phyloP scores from a whole-genome alignment of 768 basidiomycete species.

The Serendipita sp. region DNA sequence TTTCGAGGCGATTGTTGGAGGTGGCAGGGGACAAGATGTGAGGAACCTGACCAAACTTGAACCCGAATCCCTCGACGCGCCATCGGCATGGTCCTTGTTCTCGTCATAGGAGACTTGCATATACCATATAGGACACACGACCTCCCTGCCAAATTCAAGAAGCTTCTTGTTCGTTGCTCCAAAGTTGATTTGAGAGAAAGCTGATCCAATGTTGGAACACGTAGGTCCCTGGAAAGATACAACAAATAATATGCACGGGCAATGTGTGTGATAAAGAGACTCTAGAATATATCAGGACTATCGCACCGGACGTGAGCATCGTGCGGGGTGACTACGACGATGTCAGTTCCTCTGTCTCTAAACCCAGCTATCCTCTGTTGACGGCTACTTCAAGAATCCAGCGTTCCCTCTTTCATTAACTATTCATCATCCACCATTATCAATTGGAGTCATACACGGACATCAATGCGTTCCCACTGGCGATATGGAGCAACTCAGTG shows the following conservation, averaged over 20 bases:
- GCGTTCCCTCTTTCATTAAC: constrained; percentile 67
- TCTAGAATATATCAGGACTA: constrained; percentile 85
- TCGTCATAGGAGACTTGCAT: constrained; percentile 93
- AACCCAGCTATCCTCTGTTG: neutral
- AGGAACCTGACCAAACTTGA: neutral
- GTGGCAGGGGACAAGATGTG: neutral
- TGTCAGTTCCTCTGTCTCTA: constrained; percentile 27
- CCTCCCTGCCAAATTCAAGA: constrained; percentile 91
- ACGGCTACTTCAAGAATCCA: constrained; percentile 29
- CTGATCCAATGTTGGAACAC: neutral
- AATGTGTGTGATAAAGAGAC: constrained; percentile 97
- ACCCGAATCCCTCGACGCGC: constrained; percentile 2
- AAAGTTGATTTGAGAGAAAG: neutral
- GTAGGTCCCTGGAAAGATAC: constrained; percentile 81
- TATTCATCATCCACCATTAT: constrained; percentile 64
- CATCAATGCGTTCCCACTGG: constrained; percentile 88
- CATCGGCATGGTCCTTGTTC: constrained; percentile 70
- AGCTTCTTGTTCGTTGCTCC: constrained; percentile 44
- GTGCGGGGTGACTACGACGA: constrained; percentile 95
- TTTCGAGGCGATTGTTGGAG: too few relatives aligned
- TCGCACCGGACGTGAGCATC: constrained; percentile 84
- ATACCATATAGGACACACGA: constrained; percentile 84
- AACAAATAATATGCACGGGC: constrained; percentile 93
- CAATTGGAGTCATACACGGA: constrained; percentile 85
- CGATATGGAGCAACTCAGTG: constrained; percentile 75